Percentiles rank a stretch among this genome's conserved stretches.
Conservation (phyloP, 345 rosid species). For the Aegle marmelos region DNA sequence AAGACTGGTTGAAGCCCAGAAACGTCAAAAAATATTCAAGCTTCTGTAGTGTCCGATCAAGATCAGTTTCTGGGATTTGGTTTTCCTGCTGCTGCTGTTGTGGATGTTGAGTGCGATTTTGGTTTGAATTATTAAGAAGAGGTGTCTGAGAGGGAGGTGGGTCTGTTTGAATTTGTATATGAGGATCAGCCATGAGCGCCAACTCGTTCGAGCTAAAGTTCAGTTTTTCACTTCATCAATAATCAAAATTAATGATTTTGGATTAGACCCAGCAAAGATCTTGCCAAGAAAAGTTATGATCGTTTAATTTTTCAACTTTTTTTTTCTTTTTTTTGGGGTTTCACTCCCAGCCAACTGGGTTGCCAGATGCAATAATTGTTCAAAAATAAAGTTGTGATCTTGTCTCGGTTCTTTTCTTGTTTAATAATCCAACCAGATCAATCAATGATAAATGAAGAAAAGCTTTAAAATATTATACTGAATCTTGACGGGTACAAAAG, state of each 20-base stretch:
- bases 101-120: conserved; percentile 7
- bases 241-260: not conserved
- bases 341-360: not conserved
- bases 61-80: conserved; percentile 31
- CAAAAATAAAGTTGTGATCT: not conserved
- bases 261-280: not conserved
- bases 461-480: not conserved
- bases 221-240: not conserved
- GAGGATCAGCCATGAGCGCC: conserved; percentile 48
- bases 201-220: not conserved
- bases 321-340: not conserved
- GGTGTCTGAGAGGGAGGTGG: conserved; percentile 39
- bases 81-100: not conserved
- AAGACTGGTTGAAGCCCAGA: conserved; percentile 71
- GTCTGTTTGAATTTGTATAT: not conserved
- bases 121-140: conserved; percentile 41
- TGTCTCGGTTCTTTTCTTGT: not conserved
- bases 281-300: not conserved
- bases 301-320: too few relatives aligned
- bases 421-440: not conserved
- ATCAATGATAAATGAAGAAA: not conserved
- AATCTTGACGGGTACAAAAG: not conserved
- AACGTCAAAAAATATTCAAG: conserved; percentile 51
- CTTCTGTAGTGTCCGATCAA: conserved; percentile 39
- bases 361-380: not conserved